Evolutionary conservation across 768 basidiomycete species (phyloP), one percentile per base, ranked within the genome.

Genomic region (Russula emetica): DNA sequence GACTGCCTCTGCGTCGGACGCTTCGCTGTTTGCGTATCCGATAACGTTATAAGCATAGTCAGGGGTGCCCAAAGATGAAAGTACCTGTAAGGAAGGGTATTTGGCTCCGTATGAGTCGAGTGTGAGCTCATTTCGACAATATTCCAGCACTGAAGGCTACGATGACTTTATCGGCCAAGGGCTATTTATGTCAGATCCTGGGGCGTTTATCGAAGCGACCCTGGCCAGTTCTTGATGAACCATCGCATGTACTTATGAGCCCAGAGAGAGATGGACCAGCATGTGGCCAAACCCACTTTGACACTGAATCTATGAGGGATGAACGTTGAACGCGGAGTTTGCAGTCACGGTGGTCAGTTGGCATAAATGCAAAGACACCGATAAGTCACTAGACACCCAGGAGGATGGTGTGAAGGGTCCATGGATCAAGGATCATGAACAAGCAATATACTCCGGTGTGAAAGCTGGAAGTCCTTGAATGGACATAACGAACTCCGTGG

Each of bases 81-180:
- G 20, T 45, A 64, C 63, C 54, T 60, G 47, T 26, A 60, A 32
- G 22, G 5, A 26, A 51, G 28, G 10, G 47, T 54, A n/a, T 9
- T 10, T 32, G 28, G 24, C 14, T 44, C 59, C 2, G 40, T 8
- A 34, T 47, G 22, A 3, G 14, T 9, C 28, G 24, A 18, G 4
- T 14, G 40, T 26, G 11, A 22, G 6, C 5, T 36, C 22, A 32
- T 57, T 5, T 22, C 45, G 24, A n/a, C 50, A 47, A 16, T 38
- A n/a, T 40, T 34, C n/a, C 3, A 44, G 26, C 4, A 40, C 28
- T 3, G 20, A n/a, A 10, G 8, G 22, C 11, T 11, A 8, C 16
- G 47, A 20, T 50, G 45, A 10, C 30, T 60, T 64, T 60, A 64
- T 64, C 56, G 38, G 22, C 7, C 20, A 28, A 22, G 0, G 42